A percentile compares a stretch with the other conserved stretches of the same genome.
Evolutionary conservation across 208 protist species (phyloP).

Genomic region (Trypanosoma melophagium): DNA sequence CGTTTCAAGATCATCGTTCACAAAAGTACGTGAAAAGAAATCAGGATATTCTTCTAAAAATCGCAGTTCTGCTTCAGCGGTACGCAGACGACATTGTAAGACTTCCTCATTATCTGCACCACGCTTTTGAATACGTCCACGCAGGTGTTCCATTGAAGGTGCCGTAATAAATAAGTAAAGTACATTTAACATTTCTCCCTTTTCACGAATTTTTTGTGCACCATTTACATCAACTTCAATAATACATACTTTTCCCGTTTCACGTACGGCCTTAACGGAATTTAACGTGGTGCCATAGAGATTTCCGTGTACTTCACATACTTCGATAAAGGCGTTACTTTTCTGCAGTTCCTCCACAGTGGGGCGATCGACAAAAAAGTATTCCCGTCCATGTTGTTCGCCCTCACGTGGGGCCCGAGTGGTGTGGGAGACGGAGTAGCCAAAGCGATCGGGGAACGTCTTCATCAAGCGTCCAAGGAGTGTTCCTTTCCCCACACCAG

Average conservation of each 20-base stretch:
- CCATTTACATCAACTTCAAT: conserved; percentile 94
- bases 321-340: conserved; percentile 88
- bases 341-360: conserved; percentile 67
- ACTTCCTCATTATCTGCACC: conserved; percentile 77
- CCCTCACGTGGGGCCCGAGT: conserved; percentile 82
- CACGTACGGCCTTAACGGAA: conserved; percentile 74
- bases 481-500: conserved; percentile 93
- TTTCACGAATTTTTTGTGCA: conserved; percentile 59
- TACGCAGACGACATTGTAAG: conserved; percentile 71
- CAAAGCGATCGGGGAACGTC: conserved; percentile 72
- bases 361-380: conserved; percentile 85
- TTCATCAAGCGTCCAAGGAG: conserved; percentile 81
- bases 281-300: conserved; percentile 93
- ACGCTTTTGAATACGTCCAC: conserved; percentile 71
- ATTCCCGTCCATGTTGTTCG: conserved; percentile 90
- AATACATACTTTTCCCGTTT: conserved; percentile 74
- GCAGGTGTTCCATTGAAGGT: conserved; percentile 68
- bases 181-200: conserved; percentile 39
- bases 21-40: conserved; percentile 71
- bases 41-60: conserved; percentile 66
- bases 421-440: conserved; percentile 93
- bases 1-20: conserved; percentile 76
- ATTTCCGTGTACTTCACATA: conserved; percentile 93
- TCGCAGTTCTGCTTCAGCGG: conserved; percentile 68
- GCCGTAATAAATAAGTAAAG: conserved; percentile 82